Evolutionary conservation across 176 grass and related monocot species (phyloP), one percentile per base, ranked within the genome.

Genomic region (Oryza australiensis): DNA sequence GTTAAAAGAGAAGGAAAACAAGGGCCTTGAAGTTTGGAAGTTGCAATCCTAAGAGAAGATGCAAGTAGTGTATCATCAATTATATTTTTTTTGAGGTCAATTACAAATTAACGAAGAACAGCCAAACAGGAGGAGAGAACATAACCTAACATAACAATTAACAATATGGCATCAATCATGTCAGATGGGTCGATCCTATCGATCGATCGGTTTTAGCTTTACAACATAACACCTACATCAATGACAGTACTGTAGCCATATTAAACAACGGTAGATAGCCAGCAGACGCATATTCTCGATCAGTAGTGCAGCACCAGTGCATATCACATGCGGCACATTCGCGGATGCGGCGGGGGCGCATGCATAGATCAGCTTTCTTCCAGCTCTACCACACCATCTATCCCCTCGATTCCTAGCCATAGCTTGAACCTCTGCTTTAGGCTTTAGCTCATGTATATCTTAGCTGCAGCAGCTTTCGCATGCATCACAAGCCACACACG

Each of bases 301-400:
- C 26, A 15, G 60, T 1, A 38, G 63, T 66, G 78, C 72, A 33
- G 26, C 30, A 24, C 57, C 83, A 80, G 45, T 64, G 70, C 84
- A 80, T 74, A 74, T 80, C 77, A 86, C 78, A 82, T 86, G 87
- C 87, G 38, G 15, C 45, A 40, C 72, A 89, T 66, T 81, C 28
- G 70, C 28, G 27, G 66, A 27, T 62, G 11, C 34, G 70, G 49
- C 34, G 18, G 1, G 66, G 23, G 63, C 26, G 62, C 45, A 16
- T n/a, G 49, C 37, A 45, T 42, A 57, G 26, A 27, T 18, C 24
- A 38, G 53, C 66, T 68, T 51, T 75, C 41, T 51, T 65, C 69
- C 27, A 64, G 57, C 69, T 59, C 46, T 5, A 29, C 18, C 20
- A 13, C 4, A n/a, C 18, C 48, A 16, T 18, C 3, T 16, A 53